Conservation (phyloP, 1,139 yeast genomes). For the Zygosaccharomyces sapae region DNA sequence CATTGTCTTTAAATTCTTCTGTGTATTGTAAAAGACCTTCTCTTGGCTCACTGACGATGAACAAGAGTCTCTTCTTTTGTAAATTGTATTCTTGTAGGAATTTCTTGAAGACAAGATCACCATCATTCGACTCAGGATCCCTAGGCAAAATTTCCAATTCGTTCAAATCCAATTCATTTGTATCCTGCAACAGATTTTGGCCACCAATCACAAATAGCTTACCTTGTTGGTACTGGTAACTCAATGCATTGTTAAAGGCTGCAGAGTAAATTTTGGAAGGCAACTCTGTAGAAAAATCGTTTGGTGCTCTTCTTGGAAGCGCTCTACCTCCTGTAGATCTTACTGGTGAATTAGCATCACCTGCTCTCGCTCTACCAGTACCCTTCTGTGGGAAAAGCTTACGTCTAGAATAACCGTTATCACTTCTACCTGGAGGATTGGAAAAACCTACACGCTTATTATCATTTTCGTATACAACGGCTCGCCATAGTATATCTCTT, state of each 20-base stretch:
- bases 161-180: slow-evolving; percentile 27
- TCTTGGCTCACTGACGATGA: slow-evolving; percentile 44
- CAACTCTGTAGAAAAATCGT: slow-evolving; percentile 80
- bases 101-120: slow-evolving; percentile 50
- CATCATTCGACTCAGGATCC: slow-evolving; percentile 33
- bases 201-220: slow-evolving; percentile 66
- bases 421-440: slow-evolving; percentile 79
- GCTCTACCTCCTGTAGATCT: slow-evolving; percentile 90
- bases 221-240: slow-evolving; percentile 75
- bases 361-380: slow-evolving; percentile 90
- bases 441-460: slow-evolving; percentile 85
- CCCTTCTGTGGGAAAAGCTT: slow-evolving; percentile 91
- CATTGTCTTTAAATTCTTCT: slow-evolving; percentile 46
- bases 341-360: slow-evolving; percentile 92
- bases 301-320: slow-evolving; percentile 84
- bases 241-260: slow-evolving; percentile 78
- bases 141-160: slow-evolving; percentile 40
- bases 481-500: slow-evolving; percentile 90
- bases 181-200: slow-evolving; percentile 34
- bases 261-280: slow-evolving; percentile 68
- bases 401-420: slow-evolving; percentile 78
- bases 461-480: slow-evolving; percentile 90
- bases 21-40: slow-evolving; percentile 35
- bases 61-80: slow-evolving; percentile 55
- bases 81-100: slow-evolving; percentile 59